Evolutionary conservation across 2,329 filamentous ascomycete species (phyloP).

Genomic region (Penicillium sp.): DNA sequence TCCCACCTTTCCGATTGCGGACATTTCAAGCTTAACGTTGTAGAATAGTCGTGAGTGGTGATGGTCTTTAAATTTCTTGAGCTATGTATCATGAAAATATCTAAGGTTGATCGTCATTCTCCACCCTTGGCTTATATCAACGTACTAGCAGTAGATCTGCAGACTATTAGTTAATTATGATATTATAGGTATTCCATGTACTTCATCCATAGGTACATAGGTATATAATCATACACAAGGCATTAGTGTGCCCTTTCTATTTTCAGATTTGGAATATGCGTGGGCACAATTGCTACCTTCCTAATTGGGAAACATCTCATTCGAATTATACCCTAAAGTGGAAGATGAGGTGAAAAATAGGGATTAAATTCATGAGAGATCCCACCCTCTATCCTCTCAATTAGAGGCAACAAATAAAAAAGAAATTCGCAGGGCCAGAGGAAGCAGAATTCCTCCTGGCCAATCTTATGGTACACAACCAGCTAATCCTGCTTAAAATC

Average conservation of each 20-base stretch:
- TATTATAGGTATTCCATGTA: not conserved
- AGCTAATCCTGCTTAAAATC: conserved; percentile 7
- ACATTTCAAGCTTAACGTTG: not conserved
- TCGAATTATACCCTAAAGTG: not conserved
- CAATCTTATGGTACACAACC: conserved; percentile 8
- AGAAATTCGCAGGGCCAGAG: not conserved
- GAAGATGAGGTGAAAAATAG: not conserved
- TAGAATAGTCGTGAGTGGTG: not conserved
- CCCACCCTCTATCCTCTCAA: conserved; percentile 1
- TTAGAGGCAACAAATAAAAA: not conserved
- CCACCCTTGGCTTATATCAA: conserved; percentile 1
- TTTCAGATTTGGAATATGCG: too few species aligned
- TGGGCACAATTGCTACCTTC: not conserved
- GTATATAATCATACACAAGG: not conserved
- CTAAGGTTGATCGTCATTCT: conserved; percentile 11
- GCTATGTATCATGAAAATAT: not conserved
- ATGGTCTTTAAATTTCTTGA: not conserved
- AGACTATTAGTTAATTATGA: not conserved
- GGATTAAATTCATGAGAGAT: conserved; percentile 3
- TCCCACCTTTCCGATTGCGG: conserved; percentile 3
- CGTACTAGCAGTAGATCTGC: not conserved
- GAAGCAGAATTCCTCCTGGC: not conserved
- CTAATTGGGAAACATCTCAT: not conserved
- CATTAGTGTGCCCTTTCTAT: not conserved
- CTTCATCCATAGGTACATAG: not conserved